phyloP scores from a whole-genome alignment of 805 yeast species.

The Priceomyces castillae region DNA sequence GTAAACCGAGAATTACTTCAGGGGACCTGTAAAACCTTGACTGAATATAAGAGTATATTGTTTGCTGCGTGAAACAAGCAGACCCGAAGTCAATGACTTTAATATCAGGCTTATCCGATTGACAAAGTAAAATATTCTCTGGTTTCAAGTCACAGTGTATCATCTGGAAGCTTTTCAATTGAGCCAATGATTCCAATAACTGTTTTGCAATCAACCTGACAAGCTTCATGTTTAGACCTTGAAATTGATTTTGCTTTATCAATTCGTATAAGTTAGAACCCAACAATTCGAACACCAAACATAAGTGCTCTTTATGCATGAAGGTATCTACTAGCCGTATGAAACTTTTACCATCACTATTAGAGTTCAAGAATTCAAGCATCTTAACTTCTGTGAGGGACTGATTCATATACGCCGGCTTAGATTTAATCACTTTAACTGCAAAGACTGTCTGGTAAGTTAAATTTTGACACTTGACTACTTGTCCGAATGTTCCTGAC shows the following conservation, averaged over 20 bases:
- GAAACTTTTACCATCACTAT: conserved; percentile 66
- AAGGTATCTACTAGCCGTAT: conserved; percentile 81
- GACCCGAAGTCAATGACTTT: conserved; percentile 96
- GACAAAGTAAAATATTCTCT: conserved; percentile 80
- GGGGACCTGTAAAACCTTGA: conserved; percentile 93
- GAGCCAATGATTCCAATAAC: conserved; percentile 73
- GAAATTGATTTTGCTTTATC: conserved; percentile 88
- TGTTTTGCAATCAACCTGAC: conserved; percentile 79
- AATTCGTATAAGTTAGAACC: conserved; percentile 88
- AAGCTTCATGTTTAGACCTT: conserved; percentile 78
- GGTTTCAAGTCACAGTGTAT: conserved; percentile 98
- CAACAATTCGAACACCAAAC: conserved; percentile 86
- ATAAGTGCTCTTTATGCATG: conserved; percentile 87
- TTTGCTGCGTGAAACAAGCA: conserved; percentile 89
- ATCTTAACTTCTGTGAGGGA: conserved; percentile 86
- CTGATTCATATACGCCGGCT: conserved; percentile 88
- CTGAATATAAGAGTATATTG: conserved; percentile 87
- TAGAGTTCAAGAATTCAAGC: conserved; percentile 74
- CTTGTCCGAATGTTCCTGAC: conserved; percentile 98
- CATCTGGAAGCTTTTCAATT: conserved; percentile 76
- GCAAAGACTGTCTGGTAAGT: conserved; percentile 85
- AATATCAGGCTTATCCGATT: conserved; percentile 78
- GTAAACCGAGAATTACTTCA: conserved; percentile 87
- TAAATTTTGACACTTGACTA: conserved; percentile 85
- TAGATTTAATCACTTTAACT: conserved; percentile 89